phyloP scores from a whole-genome alignment of 106 monocot species.

The Phalaenopsis aphrodite region DNA sequence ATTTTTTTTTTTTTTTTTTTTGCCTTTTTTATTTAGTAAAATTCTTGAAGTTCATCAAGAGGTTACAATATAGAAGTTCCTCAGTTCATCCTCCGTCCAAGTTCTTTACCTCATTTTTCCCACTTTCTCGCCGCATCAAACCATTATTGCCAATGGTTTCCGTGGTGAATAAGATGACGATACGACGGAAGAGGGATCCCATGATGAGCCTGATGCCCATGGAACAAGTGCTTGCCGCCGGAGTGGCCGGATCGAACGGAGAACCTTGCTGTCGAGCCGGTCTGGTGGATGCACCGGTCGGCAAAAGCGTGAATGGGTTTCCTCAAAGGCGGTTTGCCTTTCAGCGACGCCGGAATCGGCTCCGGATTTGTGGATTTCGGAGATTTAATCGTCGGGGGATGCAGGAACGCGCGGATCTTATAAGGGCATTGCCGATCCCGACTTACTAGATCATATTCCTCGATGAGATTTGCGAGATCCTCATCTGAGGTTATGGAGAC shows the following conservation, averaged over 20 bases:
- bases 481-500: conserved; percentile 65
- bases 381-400: conserved; percentile 12
- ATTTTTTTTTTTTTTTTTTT: neutral
- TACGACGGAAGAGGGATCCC: conserved; percentile 1
- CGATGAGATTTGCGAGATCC: conserved; percentile 68
- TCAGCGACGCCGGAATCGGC: neutral
- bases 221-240: conserved; percentile 6
- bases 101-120: neutral
- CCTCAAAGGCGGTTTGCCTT: neutral
- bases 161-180: conserved; percentile 26
- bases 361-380: conserved; percentile 5
- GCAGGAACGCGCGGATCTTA: conserved; percentile 75
- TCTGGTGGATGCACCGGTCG: conserved; percentile 10
- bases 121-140: neutral
- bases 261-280: neutral
- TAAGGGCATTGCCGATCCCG: conserved; percentile 17
- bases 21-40: neutral
- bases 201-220: neutral
- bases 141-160: conserved; percentile 28
- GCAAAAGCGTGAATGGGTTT: neutral
- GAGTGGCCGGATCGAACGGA: neutral
- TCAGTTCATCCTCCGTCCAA: conserved; percentile 1
- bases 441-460: conserved; percentile 62
- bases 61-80: neutral
- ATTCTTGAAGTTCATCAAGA: neutral